Conservation (phyloP, 768 basidiomycete genomes). For the Rhizopogon vinicolor region DNA sequence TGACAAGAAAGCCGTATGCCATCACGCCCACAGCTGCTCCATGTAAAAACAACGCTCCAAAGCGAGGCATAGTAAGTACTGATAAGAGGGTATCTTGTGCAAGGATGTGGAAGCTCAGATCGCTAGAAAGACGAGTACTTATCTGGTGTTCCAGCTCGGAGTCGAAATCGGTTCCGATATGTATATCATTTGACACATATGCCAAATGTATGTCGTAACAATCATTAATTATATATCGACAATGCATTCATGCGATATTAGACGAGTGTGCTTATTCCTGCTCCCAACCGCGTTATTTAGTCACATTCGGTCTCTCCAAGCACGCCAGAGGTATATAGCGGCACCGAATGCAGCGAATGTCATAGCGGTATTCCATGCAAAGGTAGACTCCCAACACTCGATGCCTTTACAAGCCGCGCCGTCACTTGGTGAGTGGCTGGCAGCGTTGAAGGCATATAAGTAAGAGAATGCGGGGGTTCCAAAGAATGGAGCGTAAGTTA, state of each 20-base stretch:
- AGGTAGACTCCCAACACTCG: constrained; percentile 65
- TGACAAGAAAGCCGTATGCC: constrained; percentile 30
- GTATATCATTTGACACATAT: too few species aligned
- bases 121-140: too few species aligned
- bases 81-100: not conserved
- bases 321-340: constrained; percentile 52
- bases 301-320: constrained; percentile 57
- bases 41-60: constrained; percentile 24
- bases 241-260: not conserved
- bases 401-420: constrained; percentile 50
- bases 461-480: constrained; percentile 78
- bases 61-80: not conserved
- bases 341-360: constrained; percentile 40
- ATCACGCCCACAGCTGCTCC: constrained; percentile 26
- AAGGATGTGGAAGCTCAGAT: too few species aligned
- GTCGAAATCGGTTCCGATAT: too few species aligned
- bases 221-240: too few species aligned
- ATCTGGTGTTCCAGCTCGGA: too few species aligned
- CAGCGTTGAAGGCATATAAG: constrained; percentile 68
- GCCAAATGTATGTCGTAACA: too few species aligned
- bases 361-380: constrained; percentile 43
- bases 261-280: not conserved
- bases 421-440: constrained; percentile 37
- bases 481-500: constrained; percentile 71
- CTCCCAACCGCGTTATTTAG: not conserved